phyloP scores from a whole-genome alignment of 306 rosid species.

The Alnus glutinosa region DNA sequence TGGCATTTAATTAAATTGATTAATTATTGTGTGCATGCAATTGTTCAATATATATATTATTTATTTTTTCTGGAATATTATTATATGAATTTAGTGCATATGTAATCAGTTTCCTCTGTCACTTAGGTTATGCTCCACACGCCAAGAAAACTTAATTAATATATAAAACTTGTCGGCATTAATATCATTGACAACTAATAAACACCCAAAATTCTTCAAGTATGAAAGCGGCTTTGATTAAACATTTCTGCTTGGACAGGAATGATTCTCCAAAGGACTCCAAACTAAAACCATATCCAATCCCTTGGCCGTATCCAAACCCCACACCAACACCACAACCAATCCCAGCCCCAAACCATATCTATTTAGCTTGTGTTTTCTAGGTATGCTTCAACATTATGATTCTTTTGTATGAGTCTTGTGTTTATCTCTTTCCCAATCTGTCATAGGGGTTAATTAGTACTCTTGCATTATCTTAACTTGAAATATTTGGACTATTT shows the following conservation, averaged over 20 bases:
- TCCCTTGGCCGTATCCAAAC: slow-evolving; percentile 48
- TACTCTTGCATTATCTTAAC: no score
- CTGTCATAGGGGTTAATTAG: no score
- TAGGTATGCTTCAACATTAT: no score
- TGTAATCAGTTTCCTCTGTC: slow-evolving; percentile 19
- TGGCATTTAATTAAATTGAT: no score
- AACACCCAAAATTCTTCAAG: neutral
- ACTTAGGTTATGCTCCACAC: slow-evolving; percentile 54
- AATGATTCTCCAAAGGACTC: slow-evolving; percentile 31
- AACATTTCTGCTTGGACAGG: slow-evolving; percentile 17
- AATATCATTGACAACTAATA: slow-evolving; percentile 20
- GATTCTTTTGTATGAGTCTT: no score
- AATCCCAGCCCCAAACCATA: slow-evolving; percentile 45
- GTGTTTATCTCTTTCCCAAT: no score
- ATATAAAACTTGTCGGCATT: slow-evolving; percentile 24
- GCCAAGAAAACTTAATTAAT: slow-evolving; percentile 43
- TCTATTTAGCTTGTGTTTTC: no score
- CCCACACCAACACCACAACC: slow-evolving; percentile 52
- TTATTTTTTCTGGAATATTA: slow-evolving; percentile 6
- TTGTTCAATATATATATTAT: no score
- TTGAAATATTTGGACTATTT: no score
- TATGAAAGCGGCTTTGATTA: neutral
- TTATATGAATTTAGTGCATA: neutral
- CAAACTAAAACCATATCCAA: slow-evolving; percentile 37
- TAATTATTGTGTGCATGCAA: no score